A percentile compares a stretch with the other conserved stretches of the same genome.
phyloP scores from a whole-genome alignment of 257 asterid genomes.

The Nicotiana tabacum region DNA sequence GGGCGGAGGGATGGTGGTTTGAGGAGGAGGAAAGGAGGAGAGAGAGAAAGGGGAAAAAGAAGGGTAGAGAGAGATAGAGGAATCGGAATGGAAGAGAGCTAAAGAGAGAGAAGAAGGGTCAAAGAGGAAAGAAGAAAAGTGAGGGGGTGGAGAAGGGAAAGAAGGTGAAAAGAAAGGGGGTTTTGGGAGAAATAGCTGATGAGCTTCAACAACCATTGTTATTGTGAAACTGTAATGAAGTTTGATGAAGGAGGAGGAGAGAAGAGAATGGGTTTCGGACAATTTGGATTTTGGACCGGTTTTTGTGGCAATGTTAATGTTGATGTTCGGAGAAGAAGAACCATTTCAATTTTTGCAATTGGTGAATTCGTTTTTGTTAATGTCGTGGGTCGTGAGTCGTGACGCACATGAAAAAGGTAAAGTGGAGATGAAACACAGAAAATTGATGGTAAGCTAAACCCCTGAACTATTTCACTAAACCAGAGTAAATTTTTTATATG shows the following conservation, averaged over 20 bases:
- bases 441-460: too few relatives aligned
- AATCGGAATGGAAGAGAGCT: conserved; percentile 65
- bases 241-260: not conserved
- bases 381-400: too few relatives aligned
- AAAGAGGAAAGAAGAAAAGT: conserved; percentile 44
- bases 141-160: conserved; percentile 36
- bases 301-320: not conserved
- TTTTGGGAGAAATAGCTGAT: conserved; percentile 51
- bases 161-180: conserved; percentile 19
- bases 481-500: too few relatives aligned
- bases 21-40: conserved; percentile 31
- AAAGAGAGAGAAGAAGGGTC: conserved; percentile 48
- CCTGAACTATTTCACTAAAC: too few relatives aligned
- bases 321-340: not conserved
- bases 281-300: not conserved
- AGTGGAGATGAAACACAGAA: too few relatives aligned
- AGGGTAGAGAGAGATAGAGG: conserved; percentile 67
- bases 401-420: too few relatives aligned
- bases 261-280: not conserved
- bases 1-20: conserved; percentile 27
- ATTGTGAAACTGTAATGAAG: not conserved
- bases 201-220: conserved; percentile 37
- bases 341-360: not conserved
- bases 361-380: too few relatives aligned
- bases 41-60: conserved; percentile 27